Percentiles rank a stretch among this genome's conserved stretches.
Conservation (phyloP, 1,284 basidiomycete genomes). For the Irpex sp. region DNA sequence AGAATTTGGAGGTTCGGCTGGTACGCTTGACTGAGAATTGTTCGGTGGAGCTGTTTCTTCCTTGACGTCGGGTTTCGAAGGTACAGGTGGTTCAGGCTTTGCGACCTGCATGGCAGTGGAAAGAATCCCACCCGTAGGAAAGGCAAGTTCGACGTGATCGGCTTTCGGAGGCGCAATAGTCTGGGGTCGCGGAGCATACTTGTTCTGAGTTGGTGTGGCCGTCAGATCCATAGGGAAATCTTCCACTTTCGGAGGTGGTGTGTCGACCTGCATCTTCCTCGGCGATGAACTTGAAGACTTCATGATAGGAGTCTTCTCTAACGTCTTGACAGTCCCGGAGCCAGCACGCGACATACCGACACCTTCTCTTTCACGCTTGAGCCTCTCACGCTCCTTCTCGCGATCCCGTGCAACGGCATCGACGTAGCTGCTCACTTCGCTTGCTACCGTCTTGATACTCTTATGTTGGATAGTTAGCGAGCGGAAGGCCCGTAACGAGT, state of each 20-base stretch:
- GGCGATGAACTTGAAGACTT: neutral
- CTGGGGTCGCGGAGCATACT: neutral
- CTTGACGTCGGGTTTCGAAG: neutral
- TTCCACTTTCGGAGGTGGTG: neutral
- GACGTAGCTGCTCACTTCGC: conserved; percentile 62
- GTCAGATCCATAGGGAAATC: neutral
- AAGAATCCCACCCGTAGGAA: neutral
- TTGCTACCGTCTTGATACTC: conserved; percentile 44
- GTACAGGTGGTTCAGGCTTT: neutral
- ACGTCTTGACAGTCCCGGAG: neutral
- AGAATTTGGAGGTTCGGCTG: neutral
- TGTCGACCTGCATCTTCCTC: neutral
- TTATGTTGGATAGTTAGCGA: conserved; percentile 28
- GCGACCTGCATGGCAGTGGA: neutral
- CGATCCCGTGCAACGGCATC: conserved; percentile 69
- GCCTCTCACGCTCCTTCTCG: conserved; percentile 67
- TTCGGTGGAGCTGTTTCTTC: neutral
- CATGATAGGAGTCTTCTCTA: neutral
- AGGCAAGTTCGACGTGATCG: neutral
- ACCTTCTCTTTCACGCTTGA: conserved; percentile 52
- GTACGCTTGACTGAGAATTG: neutral
- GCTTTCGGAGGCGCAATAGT: neutral
- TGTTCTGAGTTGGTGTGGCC: neutral
- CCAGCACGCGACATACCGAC: neutral
- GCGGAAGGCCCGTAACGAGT: conserved; percentile 29